These are phyloP conservation scores for Mortierella sp. DNA, from an alignment of 371 early-diverging fungal genomes.

Conservation along the genomic window DNA sequence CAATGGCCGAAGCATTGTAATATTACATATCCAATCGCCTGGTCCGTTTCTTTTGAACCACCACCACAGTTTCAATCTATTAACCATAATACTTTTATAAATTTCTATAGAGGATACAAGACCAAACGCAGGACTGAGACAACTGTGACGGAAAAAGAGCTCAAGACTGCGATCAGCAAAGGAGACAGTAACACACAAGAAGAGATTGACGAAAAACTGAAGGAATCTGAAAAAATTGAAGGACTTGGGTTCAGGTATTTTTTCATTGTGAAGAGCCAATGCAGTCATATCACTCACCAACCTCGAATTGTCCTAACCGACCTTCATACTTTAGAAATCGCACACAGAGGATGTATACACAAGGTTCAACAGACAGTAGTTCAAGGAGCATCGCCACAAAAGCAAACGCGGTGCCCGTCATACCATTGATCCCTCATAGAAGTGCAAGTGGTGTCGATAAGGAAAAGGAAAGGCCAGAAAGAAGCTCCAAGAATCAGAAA, in stretches of 20 bases:
- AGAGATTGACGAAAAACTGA: conserved; percentile 57
- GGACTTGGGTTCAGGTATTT: conserved; percentile 75
- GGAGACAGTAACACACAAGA: conserved; percentile 38
- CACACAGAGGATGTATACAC: conserved; percentile 1
- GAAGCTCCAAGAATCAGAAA: not conserved
- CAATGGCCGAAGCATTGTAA: conserved; percentile 83
- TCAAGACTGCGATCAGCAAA: conserved; percentile 65
- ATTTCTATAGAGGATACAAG: conserved; percentile 62
- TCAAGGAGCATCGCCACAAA: not conserved
- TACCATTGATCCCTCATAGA: conserved; percentile 28
- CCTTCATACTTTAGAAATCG: not conserved
- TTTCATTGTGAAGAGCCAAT: not conserved
- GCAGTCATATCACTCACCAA: not conserved
- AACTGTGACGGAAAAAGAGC: conserved; percentile 70
- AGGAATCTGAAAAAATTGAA: conserved; percentile 59
- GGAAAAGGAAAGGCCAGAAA: not conserved
- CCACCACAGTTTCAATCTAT: not conserved
- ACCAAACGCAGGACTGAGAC: conserved; percentile 66
- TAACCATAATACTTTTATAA: not conserved
- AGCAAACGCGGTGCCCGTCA: conserved; percentile 6
- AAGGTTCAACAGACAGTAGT: not conserved
- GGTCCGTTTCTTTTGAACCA: not conserved
- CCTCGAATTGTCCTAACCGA: not conserved
- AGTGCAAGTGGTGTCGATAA: not conserved
- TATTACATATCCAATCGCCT: not conserved